These are phyloP conservation scores for Oehlia diaphana DNA, from an alignment of 192 early-diverging fungal species.

Conservation along the genomic window DNA sequence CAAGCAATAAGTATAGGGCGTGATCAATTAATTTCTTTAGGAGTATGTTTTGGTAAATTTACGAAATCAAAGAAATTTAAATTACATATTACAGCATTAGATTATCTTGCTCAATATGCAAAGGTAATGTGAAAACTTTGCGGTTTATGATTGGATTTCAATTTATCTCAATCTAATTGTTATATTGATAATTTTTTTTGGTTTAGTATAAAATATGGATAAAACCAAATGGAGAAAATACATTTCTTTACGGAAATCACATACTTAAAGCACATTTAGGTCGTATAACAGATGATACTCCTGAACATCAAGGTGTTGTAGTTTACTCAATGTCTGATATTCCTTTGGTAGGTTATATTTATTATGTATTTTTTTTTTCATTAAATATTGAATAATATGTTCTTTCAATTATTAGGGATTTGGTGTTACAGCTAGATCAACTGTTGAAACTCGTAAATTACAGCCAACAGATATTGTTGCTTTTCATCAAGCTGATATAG, in stretches of 20 bases:
- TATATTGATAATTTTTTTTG: background rate
- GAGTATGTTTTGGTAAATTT: constrained; percentile 99
- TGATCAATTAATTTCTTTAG: constrained; percentile 86
- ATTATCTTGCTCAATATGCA: constrained; percentile 92
- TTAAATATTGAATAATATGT: background rate
- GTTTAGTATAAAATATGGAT: constrained; percentile 96
- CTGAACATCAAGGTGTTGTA: constrained; percentile 96
- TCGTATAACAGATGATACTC: constrained; percentile 96
- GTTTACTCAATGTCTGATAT: constrained; percentile 93
- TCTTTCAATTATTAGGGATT: constrained; percentile 65
- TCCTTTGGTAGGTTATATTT: constrained; percentile 59
- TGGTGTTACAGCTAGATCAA: constrained; percentile 94
- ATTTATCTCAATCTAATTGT: background rate
- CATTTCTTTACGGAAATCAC: constrained; percentile 98
- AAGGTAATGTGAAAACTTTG: constrained; percentile 50
- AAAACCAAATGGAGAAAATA: constrained; percentile 99
- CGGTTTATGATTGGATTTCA: background rate
- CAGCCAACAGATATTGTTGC: constrained; percentile 93
- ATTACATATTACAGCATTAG: constrained; percentile 91
- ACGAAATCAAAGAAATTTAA: constrained; percentile 97
- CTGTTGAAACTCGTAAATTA: constrained; percentile 86
- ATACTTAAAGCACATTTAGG: constrained; percentile 96
- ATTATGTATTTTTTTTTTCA: background rate
- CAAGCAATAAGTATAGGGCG: constrained; percentile 79
- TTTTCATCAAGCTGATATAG: constrained; percentile 97